Base-by-base conservation (phyloP, 345 rosid species). In the Diplotaxis tenuifolia region DNA sequence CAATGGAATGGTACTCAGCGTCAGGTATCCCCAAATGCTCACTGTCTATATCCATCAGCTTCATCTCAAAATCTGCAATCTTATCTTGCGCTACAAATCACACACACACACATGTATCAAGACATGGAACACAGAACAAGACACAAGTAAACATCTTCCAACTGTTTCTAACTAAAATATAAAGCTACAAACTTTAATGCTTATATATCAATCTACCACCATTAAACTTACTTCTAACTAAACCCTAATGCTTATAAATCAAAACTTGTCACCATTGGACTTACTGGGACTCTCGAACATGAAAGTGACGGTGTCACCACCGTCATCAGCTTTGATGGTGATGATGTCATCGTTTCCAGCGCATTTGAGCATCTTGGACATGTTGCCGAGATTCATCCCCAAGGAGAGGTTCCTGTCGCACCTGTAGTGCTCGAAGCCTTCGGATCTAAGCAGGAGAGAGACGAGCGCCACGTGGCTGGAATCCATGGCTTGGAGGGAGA, bases 401-500 rank as follows among this genome's bases (percentile, higher is more conserved):
- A 95, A 87, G 57, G 99, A 92, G 16, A 86, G 63, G 78, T 91
- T 95, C 15, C 98, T 86, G 66, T 95, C 97, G 66, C 99, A 95
- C 27, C 98, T 88, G 76, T 92, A 95, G 84, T 92, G 99, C 83
- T 95, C 99, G 61, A 95, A 95, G 0, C 99, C 99, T 85, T 95
- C 99, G 38, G 97, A 84, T 65, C 98, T 79, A 6, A 95, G 92
- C 68, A 95, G 81, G 50, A 95, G 88, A 49, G 99, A 86, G 55
- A 95, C 98, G 7, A 92, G 80, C 1, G 99, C 99, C 12, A 95
- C 98, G 76, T 95, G 99, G 79, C 99, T 95, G 19, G 99, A 95
- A 67, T 95, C 99, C 99, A 95, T 95, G 27, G 98, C 98, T 82
- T 95, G 98, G 22, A 95, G 89, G 1, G 99, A 90, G 87, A 95